Conservation (phyloP, 441 rosid genomes). For the Populus hybrid region DNA sequence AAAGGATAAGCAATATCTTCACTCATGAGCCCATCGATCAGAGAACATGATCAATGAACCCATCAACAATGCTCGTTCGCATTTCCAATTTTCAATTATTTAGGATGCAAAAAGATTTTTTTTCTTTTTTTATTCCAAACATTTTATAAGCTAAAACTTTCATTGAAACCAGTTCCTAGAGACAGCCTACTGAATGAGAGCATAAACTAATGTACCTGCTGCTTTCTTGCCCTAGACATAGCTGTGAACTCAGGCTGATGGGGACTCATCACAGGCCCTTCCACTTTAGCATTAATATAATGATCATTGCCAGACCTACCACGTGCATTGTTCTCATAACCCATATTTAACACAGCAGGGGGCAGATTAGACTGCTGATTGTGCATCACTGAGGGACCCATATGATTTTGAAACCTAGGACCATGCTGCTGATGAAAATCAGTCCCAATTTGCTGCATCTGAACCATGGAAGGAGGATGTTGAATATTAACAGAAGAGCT, state of each 20-base stretch:
- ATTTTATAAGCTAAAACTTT: not conserved
- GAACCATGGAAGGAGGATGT: constrained; percentile 38
- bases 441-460: constrained; percentile 51
- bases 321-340: constrained; percentile 49
- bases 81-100: not conserved
- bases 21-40: not conserved
- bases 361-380: constrained; percentile 51
- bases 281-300: constrained; percentile 44
- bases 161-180: not conserved
- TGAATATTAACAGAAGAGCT: constrained; percentile 51
- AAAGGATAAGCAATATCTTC: constrained; percentile 7
- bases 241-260: constrained; percentile 59
- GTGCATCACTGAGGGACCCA: constrained; percentile 44
- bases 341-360: constrained; percentile 40
- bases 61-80: not conserved
- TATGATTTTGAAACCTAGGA: constrained; percentile 56
- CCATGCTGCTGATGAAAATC: constrained; percentile 60
- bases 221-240: constrained; percentile 52
- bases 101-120: not conserved
- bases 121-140: no score
- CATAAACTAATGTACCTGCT: constrained; percentile 24
- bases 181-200: no score
- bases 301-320: constrained; percentile 60
- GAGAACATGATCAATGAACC: constrained; percentile 4
- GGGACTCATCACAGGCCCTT: constrained; percentile 48